Percentiles rank a stretch among this genome's conserved stretches.
Evolutionary conservation across 805 yeast genomes (phyloP).

Genomic region (Hanseniaspora hatyaiensis): DNA sequence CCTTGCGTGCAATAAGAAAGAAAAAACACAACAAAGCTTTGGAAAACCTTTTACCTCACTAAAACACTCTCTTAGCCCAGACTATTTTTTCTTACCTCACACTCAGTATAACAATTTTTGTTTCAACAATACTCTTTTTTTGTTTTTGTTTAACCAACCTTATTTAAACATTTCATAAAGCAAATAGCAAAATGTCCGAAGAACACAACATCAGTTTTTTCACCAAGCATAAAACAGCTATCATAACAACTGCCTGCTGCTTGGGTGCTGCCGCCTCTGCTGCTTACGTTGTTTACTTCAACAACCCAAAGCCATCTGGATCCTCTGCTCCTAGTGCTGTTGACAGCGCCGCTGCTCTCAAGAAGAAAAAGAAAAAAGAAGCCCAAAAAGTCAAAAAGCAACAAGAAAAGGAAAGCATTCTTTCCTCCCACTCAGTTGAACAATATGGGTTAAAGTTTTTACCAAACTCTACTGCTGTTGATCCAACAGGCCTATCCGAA

Average conservation of each 20-base stretch:
- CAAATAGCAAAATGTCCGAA: constrained; percentile 25
- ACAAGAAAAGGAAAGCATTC: constrained; percentile 23
- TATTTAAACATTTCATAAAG: too few species aligned
- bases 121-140: too few species aligned
- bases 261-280: constrained; percentile 56
- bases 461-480: constrained; percentile 23
- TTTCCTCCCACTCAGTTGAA: constrained; percentile 15
- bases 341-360: constrained; percentile 18
- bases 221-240: constrained; percentile 44
- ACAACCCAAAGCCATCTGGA: constrained; percentile 15
- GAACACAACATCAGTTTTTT: constrained; percentile 28
- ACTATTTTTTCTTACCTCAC: too few species aligned
- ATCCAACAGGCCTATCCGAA: constrained; percentile 30
- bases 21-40: too few species aligned
- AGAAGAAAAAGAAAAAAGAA: constrained; percentile 27
- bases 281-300: constrained; percentile 34
- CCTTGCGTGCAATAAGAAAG: too few species aligned
- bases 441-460: constrained; percentile 11
- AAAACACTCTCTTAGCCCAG: too few species aligned
- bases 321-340: constrained; percentile 18
- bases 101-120: too few species aligned
- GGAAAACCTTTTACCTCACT: too few species aligned
- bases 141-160: too few species aligned
- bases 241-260: constrained; percentile 51
- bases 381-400: constrained; percentile 32